Evolutionary conservation across 148 eudicot genomes (phyloP).

Genomic region (Camellia japonica): DNA sequence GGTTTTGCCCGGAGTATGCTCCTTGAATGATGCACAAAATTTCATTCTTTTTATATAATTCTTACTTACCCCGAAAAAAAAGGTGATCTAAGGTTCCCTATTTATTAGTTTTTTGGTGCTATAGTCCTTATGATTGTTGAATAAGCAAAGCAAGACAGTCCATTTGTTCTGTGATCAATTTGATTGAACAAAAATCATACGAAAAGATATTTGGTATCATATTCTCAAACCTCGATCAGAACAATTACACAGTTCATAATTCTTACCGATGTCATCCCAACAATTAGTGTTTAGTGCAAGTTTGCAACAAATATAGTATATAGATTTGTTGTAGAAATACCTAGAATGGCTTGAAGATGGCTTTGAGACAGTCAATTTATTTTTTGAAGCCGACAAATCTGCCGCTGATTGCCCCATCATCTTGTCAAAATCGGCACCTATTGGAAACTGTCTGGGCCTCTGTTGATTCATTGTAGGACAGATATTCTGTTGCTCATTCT

Average conservation of each 20-base stretch:
- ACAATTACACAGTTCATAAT: neutral
- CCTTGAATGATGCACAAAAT: no score
- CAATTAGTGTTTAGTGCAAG: neutral
- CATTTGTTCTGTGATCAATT: neutral
- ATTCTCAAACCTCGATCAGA: neutral
- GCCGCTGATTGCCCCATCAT: neutral
- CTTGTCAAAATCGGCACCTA: neutral
- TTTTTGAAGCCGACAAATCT: neutral
- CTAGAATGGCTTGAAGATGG: constrained; percentile 18
- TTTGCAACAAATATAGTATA: neutral
- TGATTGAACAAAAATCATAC: neutral
- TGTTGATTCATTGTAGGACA: constrained; percentile 12
- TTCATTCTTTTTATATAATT: no score
- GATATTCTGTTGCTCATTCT: neutral
- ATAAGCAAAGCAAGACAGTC: neutral
- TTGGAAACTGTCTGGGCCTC: constrained; percentile 11
- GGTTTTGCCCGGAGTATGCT: no score
- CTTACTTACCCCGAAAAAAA: no score
- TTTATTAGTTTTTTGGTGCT: neutral
- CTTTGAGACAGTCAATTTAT: constrained; percentile 7
- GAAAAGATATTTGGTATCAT: neutral
- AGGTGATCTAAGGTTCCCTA: neutral
- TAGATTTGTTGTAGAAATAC: constrained; percentile 5
- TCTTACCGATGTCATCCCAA: neutral
- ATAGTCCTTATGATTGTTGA: neutral